Evolutionary conservation across 1,284 basidiomycete species (phyloP).

Genomic region (Volvariella volvacea): DNA sequence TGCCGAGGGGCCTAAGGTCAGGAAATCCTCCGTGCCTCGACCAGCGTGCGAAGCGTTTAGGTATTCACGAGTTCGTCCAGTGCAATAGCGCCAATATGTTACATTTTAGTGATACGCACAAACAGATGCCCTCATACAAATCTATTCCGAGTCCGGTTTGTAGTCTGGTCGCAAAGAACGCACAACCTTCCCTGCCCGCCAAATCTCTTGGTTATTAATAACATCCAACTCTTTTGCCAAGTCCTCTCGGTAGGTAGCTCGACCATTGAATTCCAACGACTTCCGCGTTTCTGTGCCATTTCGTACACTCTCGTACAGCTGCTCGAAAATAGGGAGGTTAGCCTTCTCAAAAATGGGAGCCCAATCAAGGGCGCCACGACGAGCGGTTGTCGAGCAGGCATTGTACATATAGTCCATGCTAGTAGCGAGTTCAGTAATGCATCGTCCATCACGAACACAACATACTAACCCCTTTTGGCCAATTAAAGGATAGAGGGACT

Average conservation of each 20-base stretch:
- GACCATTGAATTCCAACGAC: constrained; percentile 93
- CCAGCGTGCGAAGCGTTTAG: too few relatives aligned
- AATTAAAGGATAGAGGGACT: constrained; percentile 96
- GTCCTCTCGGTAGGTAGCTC: constrained; percentile 90
- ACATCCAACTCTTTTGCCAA: constrained; percentile 91
- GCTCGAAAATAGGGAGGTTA: constrained; percentile 90
- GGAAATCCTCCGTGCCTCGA: too few relatives aligned
- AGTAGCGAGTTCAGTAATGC: too few relatives aligned
- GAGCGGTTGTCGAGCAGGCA: constrained; percentile 98
- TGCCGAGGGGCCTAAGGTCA: too few relatives aligned
- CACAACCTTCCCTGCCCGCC: constrained; percentile 81
- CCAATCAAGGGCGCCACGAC: constrained; percentile 98
- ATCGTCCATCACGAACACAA: too few relatives aligned
- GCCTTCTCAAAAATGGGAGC: constrained; percentile 96
- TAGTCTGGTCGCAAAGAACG: constrained; percentile 75
- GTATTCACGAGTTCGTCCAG: too few relatives aligned
- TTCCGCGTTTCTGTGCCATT: constrained; percentile 97
- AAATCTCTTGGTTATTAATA: constrained; percentile 97
- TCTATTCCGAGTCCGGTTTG: constrained; percentile 39
- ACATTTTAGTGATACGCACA: too few relatives aligned
- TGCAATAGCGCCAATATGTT: too few relatives aligned
- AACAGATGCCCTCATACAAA: too few relatives aligned
- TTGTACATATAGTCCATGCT: constrained; percentile 99
- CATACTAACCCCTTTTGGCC: constrained; percentile 79
- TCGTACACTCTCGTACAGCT: constrained; percentile 90